Base-by-base conservation (phyloP, 306 rosid genomes). In the Sechiopsis laciniata region DNA sequence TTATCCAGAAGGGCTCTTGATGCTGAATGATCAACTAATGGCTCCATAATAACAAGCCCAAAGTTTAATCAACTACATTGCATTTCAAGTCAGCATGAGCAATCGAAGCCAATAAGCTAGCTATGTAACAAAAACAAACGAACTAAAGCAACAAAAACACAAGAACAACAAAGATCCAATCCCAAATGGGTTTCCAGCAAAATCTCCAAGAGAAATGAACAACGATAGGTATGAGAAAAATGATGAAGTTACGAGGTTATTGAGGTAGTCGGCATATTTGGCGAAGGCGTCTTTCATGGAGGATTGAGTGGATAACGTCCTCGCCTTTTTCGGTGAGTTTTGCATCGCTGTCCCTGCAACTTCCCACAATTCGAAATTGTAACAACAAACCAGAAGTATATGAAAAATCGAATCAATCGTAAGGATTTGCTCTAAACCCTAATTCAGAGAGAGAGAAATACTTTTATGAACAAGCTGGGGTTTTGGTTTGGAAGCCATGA, bases 251-350 rank as follows among this genome's bases (percentile, higher is more conserved):
- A 94, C 98, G 6, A 87, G 97, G 81, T 77, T 13, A 53, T 87
- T 94, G 17, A 94, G 92, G 78, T 86, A 94, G 32, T 86, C 78
- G 19, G 94, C 77, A 65, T 94, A 89, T 59, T 80, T 79, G 61
- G 89, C 1, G 72, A 94, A 94, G 74, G 96, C 83, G 53, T 84
- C 92, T 37, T 79, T 84, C 85, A 90, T 81, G 59, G 95, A 55
- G 16, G 88, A 83, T 5, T 87, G 82, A 12, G 87, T 75, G 73
- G 85, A 55, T 84, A 87, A 83, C 62, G 89, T 80, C 86, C 89
- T 89, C 57, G 82, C 69, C 85, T 76, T 86, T 77, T 94, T 86
- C 7, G 78, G 19, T 15, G 87, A 71, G 78, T 75, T 74, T 60
- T 81, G 86, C 52, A 70, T 58, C 61, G 80, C 76, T 60, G 87